Base-by-base conservation (phyloP, 1,284 basidiomycete genomes). In the Ustilago hordei region DNA sequence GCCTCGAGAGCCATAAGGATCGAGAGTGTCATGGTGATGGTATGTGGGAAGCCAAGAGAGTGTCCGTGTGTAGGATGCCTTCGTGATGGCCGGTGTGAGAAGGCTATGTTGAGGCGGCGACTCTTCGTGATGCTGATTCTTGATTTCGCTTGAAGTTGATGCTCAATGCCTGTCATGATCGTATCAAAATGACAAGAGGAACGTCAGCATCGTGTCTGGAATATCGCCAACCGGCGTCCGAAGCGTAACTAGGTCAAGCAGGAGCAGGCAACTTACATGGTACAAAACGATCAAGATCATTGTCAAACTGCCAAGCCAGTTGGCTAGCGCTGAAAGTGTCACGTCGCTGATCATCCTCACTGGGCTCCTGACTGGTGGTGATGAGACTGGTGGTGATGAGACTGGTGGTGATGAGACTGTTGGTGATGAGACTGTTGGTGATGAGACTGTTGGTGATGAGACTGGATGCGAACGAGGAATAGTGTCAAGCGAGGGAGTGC, bases 231-330 rank as follows among this genome's bases (percentile, higher is more conserved):
- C 23, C 23, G 23, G 23, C 23, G 23, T 23, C 23, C 2, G 23
- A 23, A 23, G 23, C 23, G 23, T 23, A 23, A 23, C 23, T 23
- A 23, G 23, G 23, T 3, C 23, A 28, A 28, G 23, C 23, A 28
- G 23, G 23, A 28, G 23, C 23, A 28, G 19, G 1, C 6, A 13
- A 83, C 82, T 68, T 72, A 83, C 82, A 55, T 83, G 82, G 58
- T 82, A 83, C 31, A 83, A 19, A 47, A 83, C 79, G 55, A 83
- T 83, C 55, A 83, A 60, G 55, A 83, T 69, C 81, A 83, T 83
- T 13, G 80, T 75, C 28, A 82, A 64, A 60, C 81, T 80, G 52
- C 82, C 82, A 35, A 82, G 75, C 81, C 81, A 83, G 67, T 83
- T 83, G 69, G 80, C 81, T 52, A 83, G 69, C 43, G 80, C 76